Percentiles rank a stretch among this genome's conserved stretches.
Evolutionary conservation across 306 rosid species (phyloP).

Genomic region (Acacia crassicarpa): DNA sequence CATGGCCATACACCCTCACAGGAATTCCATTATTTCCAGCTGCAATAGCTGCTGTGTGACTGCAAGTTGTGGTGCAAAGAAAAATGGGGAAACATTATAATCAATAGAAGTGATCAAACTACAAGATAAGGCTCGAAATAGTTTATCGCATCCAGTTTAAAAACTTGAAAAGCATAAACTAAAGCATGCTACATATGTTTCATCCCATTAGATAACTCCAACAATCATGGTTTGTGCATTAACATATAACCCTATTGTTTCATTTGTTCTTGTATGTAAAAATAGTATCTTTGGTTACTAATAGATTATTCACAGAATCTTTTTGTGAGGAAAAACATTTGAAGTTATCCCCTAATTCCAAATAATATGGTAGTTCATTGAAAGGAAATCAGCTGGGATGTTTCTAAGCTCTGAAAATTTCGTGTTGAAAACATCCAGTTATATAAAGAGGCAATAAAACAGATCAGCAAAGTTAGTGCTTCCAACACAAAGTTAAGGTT

Average conservation of each 20-base stretch:
- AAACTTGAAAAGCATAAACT: background rate
- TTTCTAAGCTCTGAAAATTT: background rate
- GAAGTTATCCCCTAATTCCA: background rate
- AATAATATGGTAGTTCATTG: background rate
- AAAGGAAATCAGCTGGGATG: background rate
- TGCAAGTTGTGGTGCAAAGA: constrained; percentile 43
- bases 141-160: constrained; percentile 2
- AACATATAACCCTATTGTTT: background rate
- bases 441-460: background rate
- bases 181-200: background rate
- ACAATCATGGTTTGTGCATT: background rate
- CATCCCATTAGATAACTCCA: background rate
- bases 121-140: constrained; percentile 24
- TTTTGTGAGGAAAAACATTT: background rate
- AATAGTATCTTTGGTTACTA: background rate
- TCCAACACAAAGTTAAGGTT: background rate
- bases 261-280: background rate
- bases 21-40: constrained; percentile 99
- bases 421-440: background rate
- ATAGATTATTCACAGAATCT: background rate
- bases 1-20: constrained; percentile 91
- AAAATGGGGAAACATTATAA: constrained; percentile 9
- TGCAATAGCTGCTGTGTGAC: constrained; percentile 99
- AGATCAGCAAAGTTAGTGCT: background rate
- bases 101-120: constrained; percentile 18